Base-by-base conservation (phyloP, 1,284 basidiomycete genomes). In the Cutaneotrichosporon spelunceum region DNA sequence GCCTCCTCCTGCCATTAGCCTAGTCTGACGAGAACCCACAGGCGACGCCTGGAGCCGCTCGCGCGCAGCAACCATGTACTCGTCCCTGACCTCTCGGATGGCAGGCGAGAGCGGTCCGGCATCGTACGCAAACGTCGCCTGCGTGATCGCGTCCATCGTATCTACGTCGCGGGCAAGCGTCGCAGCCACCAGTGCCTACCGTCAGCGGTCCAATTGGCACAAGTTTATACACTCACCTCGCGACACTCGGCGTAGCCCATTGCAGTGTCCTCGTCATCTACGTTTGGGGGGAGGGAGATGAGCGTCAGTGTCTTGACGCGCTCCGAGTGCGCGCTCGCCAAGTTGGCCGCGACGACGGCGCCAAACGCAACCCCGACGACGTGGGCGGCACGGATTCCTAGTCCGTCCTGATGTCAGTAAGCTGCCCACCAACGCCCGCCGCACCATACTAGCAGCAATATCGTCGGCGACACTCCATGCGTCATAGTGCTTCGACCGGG, bases 331-430 rank as follows among this genome's bases (percentile, higher is more conserved):
- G 14, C 26, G 3, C 45, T 36, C 0, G 65, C 64, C 16, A 70
- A 57, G 21, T 59, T 59, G 26, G 67, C 42, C 6, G 69, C 69
- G 13, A 64, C 53, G 48, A 56, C 47, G 7, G 63, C 49, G 4
- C 66, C 69, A 19, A 61, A 59, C 11, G 62, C 64, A 2, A 53
- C 50, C 10, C 69, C 69, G 3, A 73, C 62, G 7, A 71, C 56
- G 49, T 73, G 70, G 3, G 62, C 68, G 2, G 53, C 49, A 4
- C 24, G 45, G 24, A 68, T 47, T 24, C 64, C 67, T 7, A 66
- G 57, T 0, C 34, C 34, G n/a, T 33, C 36, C 61, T 63, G 24
- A 1, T 3, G 45, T 50, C 29, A 59, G 49, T 24, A 8, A 47
- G 44, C 6, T 16, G 29, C 7, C 39, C 27, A 14, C 39, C 6